These are phyloP conservation scores for Schwanniomyces yamadae DNA, from an alignment of 805 yeast species.

Conservation along the genomic window DNA sequence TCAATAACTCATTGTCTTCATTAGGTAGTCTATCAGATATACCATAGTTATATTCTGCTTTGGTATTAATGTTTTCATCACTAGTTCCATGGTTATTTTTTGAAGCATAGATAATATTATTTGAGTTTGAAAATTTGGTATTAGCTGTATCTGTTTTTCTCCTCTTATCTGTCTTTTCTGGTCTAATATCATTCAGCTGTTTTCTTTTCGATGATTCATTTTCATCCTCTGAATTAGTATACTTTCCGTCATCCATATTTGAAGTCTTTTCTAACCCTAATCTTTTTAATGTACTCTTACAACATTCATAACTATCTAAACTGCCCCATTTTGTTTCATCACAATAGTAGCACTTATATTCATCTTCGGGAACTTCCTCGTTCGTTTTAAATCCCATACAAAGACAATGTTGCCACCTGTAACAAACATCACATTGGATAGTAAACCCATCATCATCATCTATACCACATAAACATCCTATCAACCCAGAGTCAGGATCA, in stretches of 20 bases:
- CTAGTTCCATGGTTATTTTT: neutral
- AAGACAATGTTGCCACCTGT: constrained; percentile 93
- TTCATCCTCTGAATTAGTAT: constrained; percentile 4
- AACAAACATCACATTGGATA: constrained; percentile 90
- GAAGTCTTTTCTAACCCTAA: constrained; percentile 24
- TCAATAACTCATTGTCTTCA: constrained; percentile 43
- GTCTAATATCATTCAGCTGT: constrained; percentile 14
- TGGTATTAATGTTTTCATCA: neutral
- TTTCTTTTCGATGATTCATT: constrained; percentile 13
- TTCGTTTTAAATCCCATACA: constrained; percentile 77
- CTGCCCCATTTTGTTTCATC: constrained; percentile 45
- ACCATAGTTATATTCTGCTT: neutral
- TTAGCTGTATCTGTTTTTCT: constrained; percentile 10
- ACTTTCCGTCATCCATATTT: constrained; percentile 1
- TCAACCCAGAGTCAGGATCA: constrained; percentile 79
- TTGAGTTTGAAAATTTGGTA: neutral
- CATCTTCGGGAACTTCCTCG: constrained; percentile 76
- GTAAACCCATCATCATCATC: constrained; percentile 92
- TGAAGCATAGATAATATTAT: neutral
- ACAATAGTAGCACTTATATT: constrained; percentile 76
- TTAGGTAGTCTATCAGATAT: constrained; percentile 24
- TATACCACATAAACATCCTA: constrained; percentile 85
- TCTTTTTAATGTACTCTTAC: constrained; percentile 28
- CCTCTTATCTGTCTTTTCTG: constrained; percentile 14
- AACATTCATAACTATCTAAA: constrained; percentile 40